Evolutionary conservation across 2,329 filamentous ascomycete genomes (phyloP).

Genomic region (Pseudopithomyces chartarum): DNA sequence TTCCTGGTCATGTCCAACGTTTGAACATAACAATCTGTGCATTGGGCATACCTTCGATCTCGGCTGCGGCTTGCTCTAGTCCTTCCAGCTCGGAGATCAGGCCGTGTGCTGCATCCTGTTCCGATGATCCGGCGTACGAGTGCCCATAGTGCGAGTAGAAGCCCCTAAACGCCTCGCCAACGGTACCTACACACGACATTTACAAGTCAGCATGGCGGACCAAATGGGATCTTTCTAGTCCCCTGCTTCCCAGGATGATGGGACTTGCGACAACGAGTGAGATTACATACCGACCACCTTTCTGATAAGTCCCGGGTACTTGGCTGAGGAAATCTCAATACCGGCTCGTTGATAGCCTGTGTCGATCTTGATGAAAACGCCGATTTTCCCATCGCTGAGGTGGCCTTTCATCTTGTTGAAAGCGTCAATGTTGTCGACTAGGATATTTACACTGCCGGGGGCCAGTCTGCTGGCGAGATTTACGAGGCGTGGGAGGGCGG

Average conservation of each 20-base stretch:
- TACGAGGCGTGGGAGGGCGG: conserved; percentile 64
- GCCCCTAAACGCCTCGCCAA: conserved; percentile 57
- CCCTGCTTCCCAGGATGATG: too few species aligned
- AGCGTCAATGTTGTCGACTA: conserved; percentile 68
- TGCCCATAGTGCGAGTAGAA: conserved; percentile 77
- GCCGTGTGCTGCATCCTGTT: conserved; percentile 63
- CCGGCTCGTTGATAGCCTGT: conserved; percentile 75
- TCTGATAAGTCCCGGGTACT: conserved; percentile 55
- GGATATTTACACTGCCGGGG: conserved; percentile 62
- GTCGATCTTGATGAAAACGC: conserved; percentile 75
- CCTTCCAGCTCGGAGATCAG: conserved; percentile 65
- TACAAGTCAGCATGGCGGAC: too few species aligned
- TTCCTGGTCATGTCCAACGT: too few species aligned
- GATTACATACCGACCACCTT: conserved; percentile 44
- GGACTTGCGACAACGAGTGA: too few species aligned
- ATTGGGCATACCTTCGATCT: conserved; percentile 36
- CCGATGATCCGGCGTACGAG: conserved; percentile 64
- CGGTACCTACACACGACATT: not conserved
- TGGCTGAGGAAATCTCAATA: conserved; percentile 57
- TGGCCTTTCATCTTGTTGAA: conserved; percentile 52
- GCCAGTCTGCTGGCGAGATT: conserved; percentile 60
- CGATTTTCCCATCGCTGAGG: conserved; percentile 43
- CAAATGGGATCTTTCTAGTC: too few species aligned
- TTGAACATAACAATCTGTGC: too few species aligned
- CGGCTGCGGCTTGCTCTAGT: conserved; percentile 54